Conservation (phyloP, 2,329 filamentous ascomycete genomes). For the Alternaria conjuncta region DNA sequence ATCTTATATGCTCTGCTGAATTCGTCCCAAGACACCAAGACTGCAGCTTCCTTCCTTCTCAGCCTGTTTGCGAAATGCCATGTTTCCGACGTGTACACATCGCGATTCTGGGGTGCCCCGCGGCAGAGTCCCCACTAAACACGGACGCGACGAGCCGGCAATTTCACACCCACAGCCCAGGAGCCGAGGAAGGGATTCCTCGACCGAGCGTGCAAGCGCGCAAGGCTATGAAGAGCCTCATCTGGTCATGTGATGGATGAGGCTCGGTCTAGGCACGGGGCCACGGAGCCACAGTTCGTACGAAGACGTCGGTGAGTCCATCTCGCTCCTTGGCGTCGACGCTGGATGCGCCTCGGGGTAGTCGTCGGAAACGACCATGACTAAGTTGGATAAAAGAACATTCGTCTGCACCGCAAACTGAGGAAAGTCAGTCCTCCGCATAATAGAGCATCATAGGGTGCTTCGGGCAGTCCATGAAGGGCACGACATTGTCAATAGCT, state of each 20-base stretch:
- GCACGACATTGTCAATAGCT: not conserved
- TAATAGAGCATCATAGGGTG: not conserved
- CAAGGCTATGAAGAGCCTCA: not conserved
- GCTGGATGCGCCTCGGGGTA: not conserved
- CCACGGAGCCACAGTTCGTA: not conserved
- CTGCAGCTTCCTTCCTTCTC: not conserved
- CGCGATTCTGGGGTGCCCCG: constrained; percentile 8
- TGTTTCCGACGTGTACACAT: not conserved
- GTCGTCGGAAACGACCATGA: not conserved
- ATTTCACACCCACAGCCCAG: not conserved
- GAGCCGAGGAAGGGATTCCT: constrained; percentile 6
- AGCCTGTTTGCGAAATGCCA: not conserved
- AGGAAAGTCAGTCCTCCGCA: not conserved
- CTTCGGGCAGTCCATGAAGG: not conserved
- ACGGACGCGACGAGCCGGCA: constrained; percentile 11
- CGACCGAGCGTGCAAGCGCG: constrained; percentile 4
- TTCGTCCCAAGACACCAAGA: not conserved
- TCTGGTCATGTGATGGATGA: not conserved
- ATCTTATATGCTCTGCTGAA: not conserved
- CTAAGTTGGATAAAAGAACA: not conserved
- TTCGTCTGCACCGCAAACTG: not conserved
- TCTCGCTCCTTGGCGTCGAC: not conserved
- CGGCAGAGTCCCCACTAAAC: constrained; percentile 4
- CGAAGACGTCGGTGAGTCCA: not conserved
- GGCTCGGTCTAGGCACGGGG: not conserved